Evolutionary conservation across 495 filamentous ascomycete genomes (phyloP).

Genomic region (Talaromyces nanjingensis): DNA sequence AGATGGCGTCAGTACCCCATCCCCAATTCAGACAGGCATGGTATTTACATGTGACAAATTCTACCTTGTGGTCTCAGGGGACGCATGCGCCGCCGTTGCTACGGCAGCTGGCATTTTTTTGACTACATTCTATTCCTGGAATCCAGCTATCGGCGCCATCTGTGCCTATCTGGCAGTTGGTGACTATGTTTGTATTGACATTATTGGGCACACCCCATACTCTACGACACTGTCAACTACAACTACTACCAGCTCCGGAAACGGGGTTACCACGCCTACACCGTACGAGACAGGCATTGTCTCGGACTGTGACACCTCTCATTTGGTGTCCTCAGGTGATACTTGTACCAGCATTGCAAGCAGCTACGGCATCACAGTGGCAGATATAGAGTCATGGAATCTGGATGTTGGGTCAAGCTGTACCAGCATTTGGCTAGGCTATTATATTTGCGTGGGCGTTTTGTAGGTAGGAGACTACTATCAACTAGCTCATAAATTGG

Average conservation of each 20-base stretch:
- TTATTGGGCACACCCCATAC: neutral
- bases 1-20: neutral
- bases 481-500: too few relatives aligned
- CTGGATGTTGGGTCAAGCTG: too few relatives aligned
- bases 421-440: too few relatives aligned
- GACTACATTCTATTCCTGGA: constrained; percentile 13
- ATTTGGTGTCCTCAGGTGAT: constrained; percentile 18
- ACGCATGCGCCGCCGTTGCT: neutral
- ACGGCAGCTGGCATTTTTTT: constrained; percentile 12
- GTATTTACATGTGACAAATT: neutral
- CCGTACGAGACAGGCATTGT: constrained; percentile 18
- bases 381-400: too few relatives aligned
- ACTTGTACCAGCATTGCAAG: constrained; percentile 17
- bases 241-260: constrained; percentile 4
- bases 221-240: neutral
- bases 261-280: constrained; percentile 13
- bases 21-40: neutral
- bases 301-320: constrained; percentile 16
- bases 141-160: constrained; percentile 11
- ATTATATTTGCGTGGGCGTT: too few relatives aligned
- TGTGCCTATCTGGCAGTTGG: constrained; percentile 15
- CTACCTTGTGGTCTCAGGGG: constrained; percentile 3
- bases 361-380: too few relatives aligned
- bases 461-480: too few relatives aligned
- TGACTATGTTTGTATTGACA: constrained; percentile 17